Conservation (phyloP, 139 green algal genomes). For the Picochlorum sp. region DNA sequence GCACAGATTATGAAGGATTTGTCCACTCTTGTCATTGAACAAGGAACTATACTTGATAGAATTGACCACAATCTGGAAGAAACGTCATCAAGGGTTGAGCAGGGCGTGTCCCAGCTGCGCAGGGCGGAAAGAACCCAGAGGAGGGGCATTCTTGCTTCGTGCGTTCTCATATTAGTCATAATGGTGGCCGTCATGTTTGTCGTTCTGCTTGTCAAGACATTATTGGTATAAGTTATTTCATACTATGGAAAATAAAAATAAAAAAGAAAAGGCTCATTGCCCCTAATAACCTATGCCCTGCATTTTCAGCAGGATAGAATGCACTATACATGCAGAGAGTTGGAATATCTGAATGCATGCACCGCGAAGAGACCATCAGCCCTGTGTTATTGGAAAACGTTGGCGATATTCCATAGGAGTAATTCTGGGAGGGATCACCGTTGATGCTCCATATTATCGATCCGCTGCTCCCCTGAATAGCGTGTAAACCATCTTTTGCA, state of each 20-base stretch:
- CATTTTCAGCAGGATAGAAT: not conserved
- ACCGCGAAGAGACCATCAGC: not conserved
- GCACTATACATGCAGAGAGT: conserved; percentile 4
- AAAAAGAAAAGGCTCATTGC: not conserved
- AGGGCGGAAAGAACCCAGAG: conserved; percentile 86
- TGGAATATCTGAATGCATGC: not conserved
- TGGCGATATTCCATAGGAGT: not conserved
- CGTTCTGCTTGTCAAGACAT: conserved; percentile 39
- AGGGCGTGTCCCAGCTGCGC: conserved; percentile 78
- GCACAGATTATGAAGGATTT: conserved; percentile 95
- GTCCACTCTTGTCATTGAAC: conserved; percentile 90
- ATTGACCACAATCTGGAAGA: conserved; percentile 89
- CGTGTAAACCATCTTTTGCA: not conserved
- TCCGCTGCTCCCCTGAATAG: not conserved
- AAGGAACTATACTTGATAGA: conserved; percentile 92
- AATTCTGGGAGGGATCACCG: not conserved
- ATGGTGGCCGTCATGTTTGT: conserved; percentile 79
- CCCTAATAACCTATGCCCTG: not conserved
- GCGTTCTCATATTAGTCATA: conserved; percentile 82
- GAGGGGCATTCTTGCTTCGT: conserved; percentile 61
- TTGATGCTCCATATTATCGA: not conserved
- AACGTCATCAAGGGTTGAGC: conserved; percentile 55
- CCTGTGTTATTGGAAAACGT: conserved; percentile 5
- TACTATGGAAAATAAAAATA: not conserved
- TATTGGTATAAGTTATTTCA: not conserved